Evolutionary conservation across 768 basidiomycete genomes (phyloP), one percentile per base, ranked within the genome.

Genomic region (Mycena kentingensis): DNA sequence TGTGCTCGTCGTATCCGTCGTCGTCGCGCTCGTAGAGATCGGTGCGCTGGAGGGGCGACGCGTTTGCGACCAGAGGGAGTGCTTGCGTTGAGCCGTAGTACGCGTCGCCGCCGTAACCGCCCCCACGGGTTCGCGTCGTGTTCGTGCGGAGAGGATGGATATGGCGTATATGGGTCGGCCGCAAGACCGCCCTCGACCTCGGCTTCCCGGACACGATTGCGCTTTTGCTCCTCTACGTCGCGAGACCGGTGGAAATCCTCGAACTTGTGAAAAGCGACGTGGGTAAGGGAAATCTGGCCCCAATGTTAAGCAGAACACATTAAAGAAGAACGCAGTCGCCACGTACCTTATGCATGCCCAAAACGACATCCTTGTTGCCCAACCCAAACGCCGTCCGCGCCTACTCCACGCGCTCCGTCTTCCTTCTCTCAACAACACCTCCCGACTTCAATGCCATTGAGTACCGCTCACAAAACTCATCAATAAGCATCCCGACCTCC

Each of bases 381-480:
- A 92, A 58, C 3, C 74, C 77, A 67, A 89, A 67, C 46, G 81
- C 75, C 28, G 71, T 76, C 60, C 79, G 69, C 3, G 84, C 77
- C 60, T 83, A 81, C 54, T 81, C 81, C 10, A 87, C 77, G 55
- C 79, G 76, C 57, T 86, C 86, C 49, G 72, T 65, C n/a, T 79
- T 73, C 26, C 76, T 72, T 8, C 85, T 88, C 60, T 85, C 84
- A n/a, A 68, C 55, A 3, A 90, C 72, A 5, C 83, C 84, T 26
- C 78, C 66, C 24, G 70, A 74, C 21, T 73, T 71, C 61, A 96
- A 70, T 12, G 84, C 82, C n/a, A 82, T 80, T 57, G 70, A 73
- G 68, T 98, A 99, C 50, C 95, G 74, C 34, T 88, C 84, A 53
- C 84, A 86, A 67, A 94, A 96, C 72, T 98, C 97, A 22, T 78